Conservation (phyloP, 2,329 filamentous ascomycete genomes). For the Immersiporthe knoxdaviesiana region DNA sequence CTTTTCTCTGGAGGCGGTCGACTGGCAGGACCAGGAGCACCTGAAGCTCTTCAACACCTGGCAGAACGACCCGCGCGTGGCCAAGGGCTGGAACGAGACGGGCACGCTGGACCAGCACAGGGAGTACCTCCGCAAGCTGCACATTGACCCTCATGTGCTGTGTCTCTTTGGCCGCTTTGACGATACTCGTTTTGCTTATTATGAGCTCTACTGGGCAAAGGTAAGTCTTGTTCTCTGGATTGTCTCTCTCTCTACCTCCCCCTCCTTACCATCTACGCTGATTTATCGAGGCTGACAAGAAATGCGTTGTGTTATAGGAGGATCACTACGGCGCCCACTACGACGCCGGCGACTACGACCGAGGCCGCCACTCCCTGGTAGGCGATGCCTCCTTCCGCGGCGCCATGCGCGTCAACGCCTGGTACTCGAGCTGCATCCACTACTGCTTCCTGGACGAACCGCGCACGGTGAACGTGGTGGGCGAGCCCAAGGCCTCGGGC, state of each 20-base stretch:
- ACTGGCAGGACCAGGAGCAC: constrained; percentile 66
- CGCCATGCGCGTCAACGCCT: constrained; percentile 58
- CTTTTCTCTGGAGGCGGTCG: constrained; percentile 72
- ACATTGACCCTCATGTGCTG: constrained; percentile 70
- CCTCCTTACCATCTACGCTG: background rate
- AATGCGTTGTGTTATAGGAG: constrained; percentile 52
- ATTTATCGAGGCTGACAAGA: background rate
- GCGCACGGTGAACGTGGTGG: constrained; percentile 56
- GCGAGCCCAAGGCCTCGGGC: constrained; percentile 34
- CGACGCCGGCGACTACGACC: constrained; percentile 58
- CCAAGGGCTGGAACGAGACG: constrained; percentile 76
- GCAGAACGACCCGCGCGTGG: constrained; percentile 79
- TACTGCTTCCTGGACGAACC: constrained; percentile 64
- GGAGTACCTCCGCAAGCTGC: constrained; percentile 68
- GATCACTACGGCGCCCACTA: constrained; percentile 64
- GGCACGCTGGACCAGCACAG: constrained; percentile 73
- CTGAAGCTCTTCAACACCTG: constrained; percentile 71
- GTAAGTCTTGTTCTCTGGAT: constrained; percentile 41
- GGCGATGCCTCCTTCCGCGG: constrained; percentile 59
- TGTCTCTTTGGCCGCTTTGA: constrained; percentile 71
- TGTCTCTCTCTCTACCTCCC: background rate
- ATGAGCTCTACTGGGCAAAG: constrained; percentile 77
- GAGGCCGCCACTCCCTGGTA: constrained; percentile 63
- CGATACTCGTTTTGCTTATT: constrained; percentile 71
- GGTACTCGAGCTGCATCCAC: constrained; percentile 61